Evolutionary conservation across 192 early-diverging fungal species (phyloP).

Genomic region (Linderina pennispora): DNA sequence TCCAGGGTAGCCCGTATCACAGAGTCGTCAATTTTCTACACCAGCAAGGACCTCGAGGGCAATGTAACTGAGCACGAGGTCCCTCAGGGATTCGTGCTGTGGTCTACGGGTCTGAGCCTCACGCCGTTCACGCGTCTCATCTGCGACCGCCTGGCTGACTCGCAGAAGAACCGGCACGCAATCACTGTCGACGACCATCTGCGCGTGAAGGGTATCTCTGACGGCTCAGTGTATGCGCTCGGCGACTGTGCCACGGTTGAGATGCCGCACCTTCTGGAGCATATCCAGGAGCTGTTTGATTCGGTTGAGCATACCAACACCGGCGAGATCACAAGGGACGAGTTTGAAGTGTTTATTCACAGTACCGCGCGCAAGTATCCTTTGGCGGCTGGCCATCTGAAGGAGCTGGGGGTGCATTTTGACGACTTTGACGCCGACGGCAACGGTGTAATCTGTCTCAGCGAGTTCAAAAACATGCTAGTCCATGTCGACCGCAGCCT

Average conservation of each 20-base stretch:
- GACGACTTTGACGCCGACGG: constrained; percentile 27
- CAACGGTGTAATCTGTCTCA: constrained; percentile 20
- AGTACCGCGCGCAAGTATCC: constrained; percentile 16
- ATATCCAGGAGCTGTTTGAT: constrained; percentile 39
- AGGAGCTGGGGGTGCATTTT: constrained; percentile 30
- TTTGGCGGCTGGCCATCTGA: constrained; percentile 26
- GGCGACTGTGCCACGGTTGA: constrained; percentile 88
- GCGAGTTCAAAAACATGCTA: constrained; percentile 38
- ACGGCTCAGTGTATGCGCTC: constrained; percentile 65
- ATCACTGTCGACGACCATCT: constrained; percentile 66
- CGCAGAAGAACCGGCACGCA: constrained; percentile 42
- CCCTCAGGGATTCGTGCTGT: constrained; percentile 66
- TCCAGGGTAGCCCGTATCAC: constrained; percentile 56
- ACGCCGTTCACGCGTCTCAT: constrained; percentile 53
- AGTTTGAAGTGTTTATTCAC: constrained; percentile 24
- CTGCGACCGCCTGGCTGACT: constrained; percentile 32
- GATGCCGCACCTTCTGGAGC: constrained; percentile 44
- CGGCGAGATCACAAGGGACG: constrained; percentile 29
- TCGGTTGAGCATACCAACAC: constrained; percentile 14
- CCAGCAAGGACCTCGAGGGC: constrained; percentile 37
- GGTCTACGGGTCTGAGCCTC: constrained; percentile 69
- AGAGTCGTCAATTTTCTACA: constrained; percentile 50
- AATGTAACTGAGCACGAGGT: constrained; percentile 24
- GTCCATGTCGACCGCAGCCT: constrained; percentile 46
- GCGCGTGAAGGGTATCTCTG: constrained; percentile 60